These are phyloP conservation scores for Cyberlindnera mrakii DNA, from an alignment of 805 yeast genomes.

Conservation along the genomic window DNA sequence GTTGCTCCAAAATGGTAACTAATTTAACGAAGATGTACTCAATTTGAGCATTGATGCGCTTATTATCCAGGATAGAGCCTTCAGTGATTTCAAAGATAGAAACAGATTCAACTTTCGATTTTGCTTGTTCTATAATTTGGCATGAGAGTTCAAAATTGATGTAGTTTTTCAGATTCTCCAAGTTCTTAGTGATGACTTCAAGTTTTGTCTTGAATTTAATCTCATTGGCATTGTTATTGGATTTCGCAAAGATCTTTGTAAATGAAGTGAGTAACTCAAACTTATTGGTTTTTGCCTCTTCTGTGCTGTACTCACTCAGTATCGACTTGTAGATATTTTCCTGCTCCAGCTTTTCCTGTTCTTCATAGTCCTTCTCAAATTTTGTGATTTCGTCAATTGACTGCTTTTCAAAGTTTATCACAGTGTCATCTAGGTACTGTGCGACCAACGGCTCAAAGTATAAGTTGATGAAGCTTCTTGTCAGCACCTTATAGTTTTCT, in stretches of 20 bases:
- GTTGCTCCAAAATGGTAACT: conserved; percentile 53
- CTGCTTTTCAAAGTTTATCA: conserved; percentile 24
- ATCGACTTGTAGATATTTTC: conserved; percentile 34
- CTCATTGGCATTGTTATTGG: conserved; percentile 28
- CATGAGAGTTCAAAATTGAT: conserved; percentile 79
- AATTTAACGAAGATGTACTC: conserved; percentile 66
- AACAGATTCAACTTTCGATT: conserved; percentile 55
- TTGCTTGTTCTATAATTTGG: conserved; percentile 62
- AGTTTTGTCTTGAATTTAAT: conserved; percentile 72
- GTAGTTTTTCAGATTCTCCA: conserved; percentile 68
- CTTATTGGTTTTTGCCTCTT: conserved; percentile 30
- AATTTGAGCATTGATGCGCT: conserved; percentile 30
- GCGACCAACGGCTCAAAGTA: conserved; percentile 31
- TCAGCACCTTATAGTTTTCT: conserved; percentile 24
- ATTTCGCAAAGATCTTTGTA: conserved; percentile 49
- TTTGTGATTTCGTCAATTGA: conserved; percentile 21
- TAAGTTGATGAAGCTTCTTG: conserved; percentile 29
- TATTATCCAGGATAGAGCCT: conserved; percentile 25
- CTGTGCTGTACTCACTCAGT: conserved; percentile 33
- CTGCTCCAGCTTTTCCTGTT: conserved; percentile 34
- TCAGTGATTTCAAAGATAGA: conserved; percentile 30
- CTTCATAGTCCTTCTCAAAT: conserved; percentile 22
- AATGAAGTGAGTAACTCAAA: conserved; percentile 59
- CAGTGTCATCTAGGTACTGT: conserved; percentile 27
- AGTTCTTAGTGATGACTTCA: conserved; percentile 67